Evolutionary conservation across 2,329 filamentous ascomycete genomes (phyloP), one percentile per base, ranked within the genome.

Genomic region (Sordariomycetes sp.): DNA sequence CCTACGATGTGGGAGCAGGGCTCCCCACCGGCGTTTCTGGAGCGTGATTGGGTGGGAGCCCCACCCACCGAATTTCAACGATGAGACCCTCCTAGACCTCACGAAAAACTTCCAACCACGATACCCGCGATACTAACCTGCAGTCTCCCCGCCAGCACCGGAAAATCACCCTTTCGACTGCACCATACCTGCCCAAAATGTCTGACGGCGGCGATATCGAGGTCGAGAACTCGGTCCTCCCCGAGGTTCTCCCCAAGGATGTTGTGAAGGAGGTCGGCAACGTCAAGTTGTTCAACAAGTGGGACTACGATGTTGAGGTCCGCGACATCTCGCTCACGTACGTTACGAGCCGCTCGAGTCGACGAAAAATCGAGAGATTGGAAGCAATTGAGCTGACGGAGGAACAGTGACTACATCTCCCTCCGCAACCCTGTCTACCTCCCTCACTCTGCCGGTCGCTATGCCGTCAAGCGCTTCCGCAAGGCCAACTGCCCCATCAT

Each of bases 401-500:
- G 47, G 43, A 41, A 57, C 54, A 98, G 92, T 76, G 92, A 98
- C 69, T 98, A 98, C 79, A 92, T 98, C 68, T 92, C 95, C 72
- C 94, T 98, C 77, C 87, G 92, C 68, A 82, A 88, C 55, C 92
- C 92, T 58, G 92, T 96, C 76, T 98, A 96, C 76, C 80, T 95
- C 71, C 87, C 92, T 65, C 92, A 98, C 81, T 94, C 88, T 51
- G 92, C 93, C 61, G 92, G 92, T 65, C 86, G 88, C 65, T 98
- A 94, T 80, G 92, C 92, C 63, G 79, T 82, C 72, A 98, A 98
- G 87, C 84, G 93, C 64, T 98, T 98, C 86, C 86, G 92, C 77
- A 98, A 98, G 83, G 92, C 93, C 66, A 93, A 96, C 80, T 98
- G 92, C 86, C 92, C 92, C 59, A 96, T 98, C 82, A 95, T 98